These are phyloP conservation scores for Cryptococcus sp. DNA, from an alignment of 1,284 basidiomycete genomes.

Conservation along the genomic window DNA sequence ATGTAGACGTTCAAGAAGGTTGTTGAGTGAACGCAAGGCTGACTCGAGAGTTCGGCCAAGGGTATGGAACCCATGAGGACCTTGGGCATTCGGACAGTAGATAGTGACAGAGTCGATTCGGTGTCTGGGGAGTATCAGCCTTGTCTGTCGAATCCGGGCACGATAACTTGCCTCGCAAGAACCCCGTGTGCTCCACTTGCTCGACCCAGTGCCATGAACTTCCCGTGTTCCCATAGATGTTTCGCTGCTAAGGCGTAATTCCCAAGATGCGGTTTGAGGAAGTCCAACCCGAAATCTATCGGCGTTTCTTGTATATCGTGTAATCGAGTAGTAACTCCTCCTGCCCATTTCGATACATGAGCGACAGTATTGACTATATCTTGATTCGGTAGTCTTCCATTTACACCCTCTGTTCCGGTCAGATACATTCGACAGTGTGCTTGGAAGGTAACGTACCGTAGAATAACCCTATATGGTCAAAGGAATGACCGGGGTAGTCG, in stretches of 20 bases:
- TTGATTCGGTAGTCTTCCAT: constrained; percentile 92
- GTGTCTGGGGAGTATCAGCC: constrained; percentile 55
- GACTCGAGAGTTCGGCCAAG: constrained; percentile 84
- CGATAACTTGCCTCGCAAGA: constrained; percentile 40
- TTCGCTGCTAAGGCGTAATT: constrained; percentile 24
- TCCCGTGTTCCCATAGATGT: constrained; percentile 37
- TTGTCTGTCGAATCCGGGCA: neutral
- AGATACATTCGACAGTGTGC: neutral
- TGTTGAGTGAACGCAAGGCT: constrained; percentile 80
- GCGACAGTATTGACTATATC: constrained; percentile 83
- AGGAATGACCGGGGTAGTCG: constrained; percentile 95
- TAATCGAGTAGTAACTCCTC: constrained; percentile 65
- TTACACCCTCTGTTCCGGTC: constrained; percentile 70
- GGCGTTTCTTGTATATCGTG: constrained; percentile 65
- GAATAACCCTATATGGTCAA: constrained; percentile 86
- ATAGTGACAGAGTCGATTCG: constrained; percentile 92
- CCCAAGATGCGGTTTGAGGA: constrained; percentile 1
- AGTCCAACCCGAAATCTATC: neutral
- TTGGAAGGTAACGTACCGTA: constrained; percentile 59
- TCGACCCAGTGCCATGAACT: constrained; percentile 38
- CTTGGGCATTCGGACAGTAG: constrained; percentile 77
- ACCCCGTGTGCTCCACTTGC: constrained; percentile 50
- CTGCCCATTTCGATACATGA: constrained; percentile 66
- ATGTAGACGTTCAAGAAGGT: constrained; percentile 86
- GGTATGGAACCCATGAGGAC: constrained; percentile 92